Conservation (phyloP, 2,329 filamentous ascomycete genomes). For the Alternaria brassicicola region DNA sequence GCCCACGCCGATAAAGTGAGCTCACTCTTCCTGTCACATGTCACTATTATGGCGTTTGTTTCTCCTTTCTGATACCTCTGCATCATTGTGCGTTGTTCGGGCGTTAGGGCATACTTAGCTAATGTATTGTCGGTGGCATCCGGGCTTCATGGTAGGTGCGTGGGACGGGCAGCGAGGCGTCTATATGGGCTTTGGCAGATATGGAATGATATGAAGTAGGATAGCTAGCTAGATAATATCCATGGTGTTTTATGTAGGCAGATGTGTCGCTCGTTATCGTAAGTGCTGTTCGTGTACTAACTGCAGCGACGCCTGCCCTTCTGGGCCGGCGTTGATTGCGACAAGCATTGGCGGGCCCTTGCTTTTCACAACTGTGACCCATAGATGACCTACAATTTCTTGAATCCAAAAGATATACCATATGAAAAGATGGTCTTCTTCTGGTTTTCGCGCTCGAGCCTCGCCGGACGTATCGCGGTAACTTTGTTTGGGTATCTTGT, state of each 20-base stretch:
- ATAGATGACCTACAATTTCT: background rate
- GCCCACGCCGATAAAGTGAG: constrained; percentile 4
- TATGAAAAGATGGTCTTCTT: background rate
- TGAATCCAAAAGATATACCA: background rate
- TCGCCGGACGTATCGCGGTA: too few relatives aligned
- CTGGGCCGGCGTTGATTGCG: background rate
- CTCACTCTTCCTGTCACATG: background rate
- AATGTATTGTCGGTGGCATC: constrained; percentile 3
- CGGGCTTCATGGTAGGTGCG: background rate
- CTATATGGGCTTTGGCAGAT: background rate
- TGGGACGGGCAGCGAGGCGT: background rate
- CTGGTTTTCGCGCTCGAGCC: background rate
- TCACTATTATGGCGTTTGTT: background rate
- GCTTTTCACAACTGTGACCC: background rate
- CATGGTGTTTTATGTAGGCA: background rate
- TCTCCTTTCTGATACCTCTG: constrained; percentile 23
- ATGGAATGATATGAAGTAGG: background rate
- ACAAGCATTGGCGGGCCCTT: background rate
- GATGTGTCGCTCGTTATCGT: too few relatives aligned
- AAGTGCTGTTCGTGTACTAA: background rate
- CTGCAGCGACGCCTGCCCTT: background rate
- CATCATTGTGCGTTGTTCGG: constrained; percentile 8
- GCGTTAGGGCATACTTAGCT: background rate
- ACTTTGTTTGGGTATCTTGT: too few relatives aligned
- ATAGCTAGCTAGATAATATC: constrained; percentile 1